These are phyloP conservation scores for Botrytis sinoallii DNA, from an alignment of 2,329 filamentous ascomycete species.

Conservation along the genomic window DNA sequence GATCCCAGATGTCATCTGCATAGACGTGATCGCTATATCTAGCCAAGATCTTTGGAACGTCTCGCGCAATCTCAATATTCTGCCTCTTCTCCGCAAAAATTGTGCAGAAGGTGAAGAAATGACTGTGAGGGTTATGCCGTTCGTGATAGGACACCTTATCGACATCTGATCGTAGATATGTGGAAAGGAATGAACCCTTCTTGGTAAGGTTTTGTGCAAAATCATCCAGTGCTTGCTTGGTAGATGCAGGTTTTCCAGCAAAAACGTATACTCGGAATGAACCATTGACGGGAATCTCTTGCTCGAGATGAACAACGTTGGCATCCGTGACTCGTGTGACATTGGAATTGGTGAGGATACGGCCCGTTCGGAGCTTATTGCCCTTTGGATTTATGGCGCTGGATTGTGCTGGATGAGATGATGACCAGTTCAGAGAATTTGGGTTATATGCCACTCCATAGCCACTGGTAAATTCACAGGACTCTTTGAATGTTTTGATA, in stretches of 20 bases:
- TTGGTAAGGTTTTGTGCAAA: slow-evolving; percentile 63
- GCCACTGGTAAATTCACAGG: slow-evolving; percentile 88
- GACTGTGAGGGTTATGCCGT: slow-evolving; percentile 77
- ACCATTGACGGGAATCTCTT: slow-evolving; percentile 84
- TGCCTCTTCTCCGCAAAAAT: slow-evolving; percentile 67
- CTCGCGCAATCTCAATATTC: slow-evolving; percentile 67
- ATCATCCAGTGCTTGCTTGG: slow-evolving; percentile 63
- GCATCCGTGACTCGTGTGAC: slow-evolving; percentile 86
- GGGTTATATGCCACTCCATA: slow-evolving; percentile 84
- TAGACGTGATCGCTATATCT: slow-evolving; percentile 82
- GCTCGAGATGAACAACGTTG: slow-evolving; percentile 86
- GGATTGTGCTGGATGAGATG: slow-evolving; percentile 67
- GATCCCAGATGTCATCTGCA: slow-evolving; percentile 77
- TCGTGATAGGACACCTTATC: slow-evolving; percentile 70
- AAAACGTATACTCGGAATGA: slow-evolving; percentile 85
- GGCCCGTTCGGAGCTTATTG: slow-evolving; percentile 67
- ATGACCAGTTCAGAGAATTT: slow-evolving; percentile 82
- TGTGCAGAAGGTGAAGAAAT: slow-evolving; percentile 76
- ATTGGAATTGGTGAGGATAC: slow-evolving; percentile 72
- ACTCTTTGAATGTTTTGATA: slow-evolving; percentile 84
- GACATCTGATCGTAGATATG: slow-evolving; percentile 61
- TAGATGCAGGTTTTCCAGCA: slow-evolving; percentile 63
- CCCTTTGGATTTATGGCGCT: slow-evolving; percentile 63
- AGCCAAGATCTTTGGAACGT: slow-evolving; percentile 67
- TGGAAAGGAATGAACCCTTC: slow-evolving; percentile 68